Evolutionary conservation across 2,329 filamentous ascomycete species (phyloP), one percentile per base, ranked within the genome.

Genomic region (Colletotrichum chrysophilum): DNA sequence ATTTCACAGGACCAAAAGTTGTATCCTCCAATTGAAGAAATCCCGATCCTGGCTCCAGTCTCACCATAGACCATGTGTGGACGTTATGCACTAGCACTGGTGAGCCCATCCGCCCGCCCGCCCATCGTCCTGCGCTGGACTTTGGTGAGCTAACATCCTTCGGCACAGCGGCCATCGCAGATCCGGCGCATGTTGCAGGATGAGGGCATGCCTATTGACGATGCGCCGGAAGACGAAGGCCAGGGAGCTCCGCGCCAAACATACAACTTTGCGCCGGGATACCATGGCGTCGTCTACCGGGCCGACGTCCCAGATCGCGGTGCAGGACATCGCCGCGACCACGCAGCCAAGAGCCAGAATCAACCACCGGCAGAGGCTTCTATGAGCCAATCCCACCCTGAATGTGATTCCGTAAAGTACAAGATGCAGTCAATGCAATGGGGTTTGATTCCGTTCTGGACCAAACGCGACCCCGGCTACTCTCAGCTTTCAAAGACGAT

Each of bases 391-490:
- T 78, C 78, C 66, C 73, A 80, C 18, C 66, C 77, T 12, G 76
- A 78, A 6, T 70, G 70, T 32, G 36, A 70, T 52, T 52, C 76
- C 74, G 88, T 89, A 12, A 92, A 86, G 78, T 98, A 97, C 86
- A 96, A 94, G 83, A 87, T 99, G 10, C 96, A 98, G 83, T 89
- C 93, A 3, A 98, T 98, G 94, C 96, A 95, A 89, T 99, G 97
- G 97, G 97, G 96, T 0, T 89, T 99, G 8, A 89, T 98, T 16
- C 96, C 97, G 0, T 98, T 94, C 84, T 98, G 96, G 96, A 97
- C 95, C 5, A 98, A 96, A 86, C 90, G 93, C 14, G 93, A 93
- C 68, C 95, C 95, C 0, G 92, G 95, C 81, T 96, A 97, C 80
- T 89, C 91, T 30, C 92, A 92, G 2, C 89, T 95, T 83, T 89